phyloP scores from a whole-genome alignment of 2,329 filamentous ascomycete genomes.

The Colletotrichum agaves region DNA sequence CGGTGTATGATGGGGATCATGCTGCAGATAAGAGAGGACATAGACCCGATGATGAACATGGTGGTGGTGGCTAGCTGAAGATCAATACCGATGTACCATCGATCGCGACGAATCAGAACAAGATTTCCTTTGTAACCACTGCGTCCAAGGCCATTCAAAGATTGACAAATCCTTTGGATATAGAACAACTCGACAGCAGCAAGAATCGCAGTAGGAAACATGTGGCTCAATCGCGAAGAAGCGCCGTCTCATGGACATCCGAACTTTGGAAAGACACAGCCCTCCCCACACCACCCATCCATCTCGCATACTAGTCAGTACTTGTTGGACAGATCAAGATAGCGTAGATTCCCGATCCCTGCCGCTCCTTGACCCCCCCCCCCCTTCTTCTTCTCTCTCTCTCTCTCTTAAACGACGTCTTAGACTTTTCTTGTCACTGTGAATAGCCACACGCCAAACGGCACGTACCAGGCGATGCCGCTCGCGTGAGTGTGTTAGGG shows the following conservation, averaged over 20 bases:
- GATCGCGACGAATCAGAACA: background rate
- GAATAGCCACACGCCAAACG: no score
- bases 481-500: background rate
- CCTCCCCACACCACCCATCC: background rate
- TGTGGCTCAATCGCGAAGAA: no score
- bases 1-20: background rate
- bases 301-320: slow-evolving; percentile 14
- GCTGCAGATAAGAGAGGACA: slow-evolving; percentile 8
- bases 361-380: background rate
- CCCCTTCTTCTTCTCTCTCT: no score
- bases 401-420: no score
- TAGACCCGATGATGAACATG: slow-evolving; percentile 2
- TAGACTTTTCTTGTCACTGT: no score
- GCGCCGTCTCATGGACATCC: background rate
- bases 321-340: slow-evolving; percentile 9
- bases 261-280: background rate
- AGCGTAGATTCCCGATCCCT: slow-evolving; percentile 9
- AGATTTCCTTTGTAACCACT: no score
- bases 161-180: no score
- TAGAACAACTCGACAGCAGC: no score
- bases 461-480: no score
- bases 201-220: no score
- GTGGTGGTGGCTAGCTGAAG: background rate
- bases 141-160: no score
- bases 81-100: background rate